Evolutionary conservation across 1,284 basidiomycete species (phyloP), one percentile per base, ranked within the genome.

Genomic region (Paramarasmius palmivorus): DNA sequence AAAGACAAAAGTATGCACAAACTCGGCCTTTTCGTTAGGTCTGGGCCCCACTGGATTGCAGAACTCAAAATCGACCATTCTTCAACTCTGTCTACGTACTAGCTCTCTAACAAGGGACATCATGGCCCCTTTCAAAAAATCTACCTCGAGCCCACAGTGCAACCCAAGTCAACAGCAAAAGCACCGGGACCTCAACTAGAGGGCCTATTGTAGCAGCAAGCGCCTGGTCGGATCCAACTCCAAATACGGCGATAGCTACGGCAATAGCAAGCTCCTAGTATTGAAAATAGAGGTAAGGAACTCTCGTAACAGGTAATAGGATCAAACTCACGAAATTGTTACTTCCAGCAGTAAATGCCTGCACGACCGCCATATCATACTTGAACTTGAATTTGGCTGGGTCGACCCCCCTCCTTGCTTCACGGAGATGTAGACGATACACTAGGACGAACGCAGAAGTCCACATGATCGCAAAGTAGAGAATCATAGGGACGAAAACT

Each of bases 391-490:
- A 34, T 2, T 32, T 48, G 2, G n/a, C 19, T 22, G 32, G 26
- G 17, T 14, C 35, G 57, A 37, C 55, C 49, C 38, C 54, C 38
- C 40, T 48, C 4, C 39, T 67, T 49, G 38, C 58, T 59, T 35
- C 58, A 54, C 50, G 66, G 19, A 44, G 58, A 51, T 54, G 55
- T 17, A 88, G 70, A 57, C 70, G 75, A 64, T 76, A 84, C 15
- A 90, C 69, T 14, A 84, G 61, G 34, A 67, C 69, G 60, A 92
- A 92, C 0, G 85, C 79, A 1, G 73, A 67, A 2, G 74, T 74
- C 89, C 90, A 93, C 82, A 93, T 90, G 66, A 93, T 70, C 22
- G 80, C 59, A 65, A 93, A 94, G 71, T 94, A 94, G 34, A 89
- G 68, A 29, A 90, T 72, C 69, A 93, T 80, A 0, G 92, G 92